A percentile compares a stretch with the other conserved stretches of the same genome.
Conservation (phyloP, 2,329 filamentous ascomycete genomes). For the Ascochyta viciae-villosae region DNA sequence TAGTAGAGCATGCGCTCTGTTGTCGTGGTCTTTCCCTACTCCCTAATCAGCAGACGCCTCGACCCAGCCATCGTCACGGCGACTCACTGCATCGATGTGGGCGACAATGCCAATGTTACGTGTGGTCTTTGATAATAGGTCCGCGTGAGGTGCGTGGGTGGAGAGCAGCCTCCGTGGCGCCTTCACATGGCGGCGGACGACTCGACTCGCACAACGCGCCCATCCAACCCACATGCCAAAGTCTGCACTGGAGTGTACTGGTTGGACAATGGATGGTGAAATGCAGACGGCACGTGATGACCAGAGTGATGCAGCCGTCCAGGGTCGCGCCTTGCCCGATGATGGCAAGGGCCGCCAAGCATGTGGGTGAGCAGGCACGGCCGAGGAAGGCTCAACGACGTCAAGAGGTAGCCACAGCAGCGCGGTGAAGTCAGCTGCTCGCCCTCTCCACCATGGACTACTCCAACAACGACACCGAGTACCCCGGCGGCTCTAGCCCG, state of each 20-base stretch:
- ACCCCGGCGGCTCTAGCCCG: conserved; percentile 65
- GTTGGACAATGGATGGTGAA: conserved; percentile 8
- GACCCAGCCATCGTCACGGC: background rate
- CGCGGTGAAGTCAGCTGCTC: conserved; percentile 32
- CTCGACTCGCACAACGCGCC: conserved; percentile 44
- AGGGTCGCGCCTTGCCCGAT: conserved; percentile 38
- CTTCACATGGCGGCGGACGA: conserved; percentile 42
- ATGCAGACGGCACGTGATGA: conserved; percentile 35
- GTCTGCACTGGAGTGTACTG: conserved; percentile 18
- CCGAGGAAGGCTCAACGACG: conserved; percentile 18
- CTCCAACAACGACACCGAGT: conserved; percentile 64
- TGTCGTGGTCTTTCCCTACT: conserved; percentile 89
- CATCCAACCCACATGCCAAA: conserved; percentile 46
- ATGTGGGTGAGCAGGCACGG: conserved; percentile 12
- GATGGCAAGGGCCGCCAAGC: conserved; percentile 34
- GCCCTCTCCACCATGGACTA: conserved; percentile 66
- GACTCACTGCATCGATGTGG: conserved; percentile 87
- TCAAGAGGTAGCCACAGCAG: conserved; percentile 27
- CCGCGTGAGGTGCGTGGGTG: conserved; percentile 26
- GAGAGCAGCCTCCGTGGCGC: conserved; percentile 40
- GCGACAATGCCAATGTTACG: conserved; percentile 98
- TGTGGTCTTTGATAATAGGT: conserved; percentile 70
- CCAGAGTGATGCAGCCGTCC: conserved; percentile 17
- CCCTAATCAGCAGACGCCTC: conserved; percentile 9
- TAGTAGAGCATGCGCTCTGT: conserved; percentile 99